Percentiles rank a stretch among this genome's conserved stretches.
These are phyloP conservation scores for Annulohypoxylon moriforme DNA, from an alignment of 495 filamentous ascomycete species.

Conservation along the genomic window DNA sequence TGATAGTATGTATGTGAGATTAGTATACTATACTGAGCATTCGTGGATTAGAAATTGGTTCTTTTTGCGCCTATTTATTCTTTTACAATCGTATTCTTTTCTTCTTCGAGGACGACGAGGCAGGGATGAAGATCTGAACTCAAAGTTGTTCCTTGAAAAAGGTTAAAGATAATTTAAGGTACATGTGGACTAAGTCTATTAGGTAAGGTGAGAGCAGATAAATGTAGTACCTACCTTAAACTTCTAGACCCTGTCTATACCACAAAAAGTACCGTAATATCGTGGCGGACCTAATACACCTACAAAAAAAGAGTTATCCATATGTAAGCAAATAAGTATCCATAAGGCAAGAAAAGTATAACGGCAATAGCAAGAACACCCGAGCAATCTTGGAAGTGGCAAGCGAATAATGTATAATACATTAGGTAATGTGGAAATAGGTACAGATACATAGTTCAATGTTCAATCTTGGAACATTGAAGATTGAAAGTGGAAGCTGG, in stretches of 20 bases:
- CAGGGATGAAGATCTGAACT: conserved; percentile 16
- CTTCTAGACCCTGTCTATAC: conserved; percentile 11
- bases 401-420: not conserved
- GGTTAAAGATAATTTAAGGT: conserved; percentile 18
- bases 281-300: not conserved
- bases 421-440: not conserved
- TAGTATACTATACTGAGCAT: not conserved
- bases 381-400: not conserved
- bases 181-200: conserved; percentile 19
- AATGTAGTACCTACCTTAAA: not conserved
- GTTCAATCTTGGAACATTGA: not conserved
- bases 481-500: not conserved
- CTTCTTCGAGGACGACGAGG: conserved; percentile 2
- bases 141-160: conserved; percentile 1
- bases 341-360: not conserved
- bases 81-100: not conserved
- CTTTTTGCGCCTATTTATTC: not conserved
- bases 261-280: not conserved
- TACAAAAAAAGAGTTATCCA: not conserved
- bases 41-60: conserved; percentile 22
- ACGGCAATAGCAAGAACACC: not conserved
- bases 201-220: conserved; percentile 14
- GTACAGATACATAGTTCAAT: not conserved
- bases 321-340: not conserved
- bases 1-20: not conserved